Evolutionary conservation across 1,139 yeast species (phyloP), one percentile per base, ranked within the genome.

Genomic region (Yamadazyma kanchanaburiensis): DNA sequence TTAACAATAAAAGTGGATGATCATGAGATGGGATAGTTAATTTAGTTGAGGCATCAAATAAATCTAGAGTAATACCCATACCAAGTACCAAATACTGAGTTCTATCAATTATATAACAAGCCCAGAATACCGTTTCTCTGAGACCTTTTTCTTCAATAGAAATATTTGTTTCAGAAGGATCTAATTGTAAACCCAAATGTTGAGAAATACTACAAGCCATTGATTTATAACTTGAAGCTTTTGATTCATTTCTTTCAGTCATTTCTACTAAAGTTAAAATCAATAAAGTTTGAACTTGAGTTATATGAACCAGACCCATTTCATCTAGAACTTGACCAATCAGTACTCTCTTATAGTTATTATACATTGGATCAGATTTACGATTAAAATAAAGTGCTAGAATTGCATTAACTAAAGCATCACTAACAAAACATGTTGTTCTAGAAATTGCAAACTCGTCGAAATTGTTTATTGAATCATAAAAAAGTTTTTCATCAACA

Each of bases 181-280:
- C 29, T 10, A 26, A 13, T 15, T 26, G 29, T 11, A 26, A 20
- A 10, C 29, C 29, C 7, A 26, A 17, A 14, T 26, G 29, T 6
- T 21, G 12, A 7, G 25, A 21, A 4, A 26, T 5, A 6, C 25
- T 11, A 6, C 25, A 24, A 4, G 29, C 24, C 24, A 20, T 26
- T 14, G 15, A 17, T 9, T n/a, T 6, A 9, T 7, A 21, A 15
- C 29, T 20, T 4, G 29, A 26, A 7, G 29, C 14, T n/a, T 10
- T 12, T 12, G 12, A 18, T 12, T 26, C 29, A 21, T 17, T 26
- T 12, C 9, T 21, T 11, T 26, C 29, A 5, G 14, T 17, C 29
- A 26, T 26, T 10, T 26, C 29, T 11, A 26, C n/a, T 5, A 26
- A 7, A 13, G 25, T 15, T 14, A 26, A 20, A 18, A 26, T 19